Conservation (phyloP, 208 protist species). For the Trypanosoma avium region DNA sequence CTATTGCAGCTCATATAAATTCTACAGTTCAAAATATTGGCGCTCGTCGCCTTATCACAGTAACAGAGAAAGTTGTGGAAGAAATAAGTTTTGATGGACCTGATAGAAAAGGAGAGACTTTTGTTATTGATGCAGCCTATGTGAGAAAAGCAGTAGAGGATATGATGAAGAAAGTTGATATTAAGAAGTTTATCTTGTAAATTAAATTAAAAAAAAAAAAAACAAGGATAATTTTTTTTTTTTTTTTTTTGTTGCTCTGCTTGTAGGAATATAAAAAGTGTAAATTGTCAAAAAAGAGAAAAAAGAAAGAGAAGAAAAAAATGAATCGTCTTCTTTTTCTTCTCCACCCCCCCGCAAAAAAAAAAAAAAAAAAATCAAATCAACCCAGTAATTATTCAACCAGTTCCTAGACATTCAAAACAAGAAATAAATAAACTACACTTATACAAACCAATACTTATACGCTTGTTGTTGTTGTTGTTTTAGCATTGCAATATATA, state of each 20-base stretch:
- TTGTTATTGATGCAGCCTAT: slow-evolving; percentile 88
- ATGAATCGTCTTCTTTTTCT: too few relatives aligned
- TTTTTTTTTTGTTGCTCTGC: neutral
- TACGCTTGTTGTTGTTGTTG: too few relatives aligned
- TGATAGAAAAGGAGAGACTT: slow-evolving; percentile 79
- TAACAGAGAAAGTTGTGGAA: slow-evolving; percentile 97
- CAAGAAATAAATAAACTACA: too few relatives aligned
- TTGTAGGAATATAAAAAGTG: too few relatives aligned
- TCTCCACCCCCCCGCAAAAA: too few relatives aligned
- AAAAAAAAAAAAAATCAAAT: too few relatives aligned
- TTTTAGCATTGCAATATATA: too few relatives aligned
- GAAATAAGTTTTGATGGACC: slow-evolving; percentile 94
- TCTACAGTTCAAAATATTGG: slow-evolving; percentile 97
- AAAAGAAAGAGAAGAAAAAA: too few relatives aligned
- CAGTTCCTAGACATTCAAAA: too few relatives aligned
- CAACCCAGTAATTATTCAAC: too few relatives aligned
- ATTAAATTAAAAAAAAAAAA: neutral
- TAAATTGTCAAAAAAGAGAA: too few relatives aligned
- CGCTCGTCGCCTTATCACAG: slow-evolving; percentile 96
- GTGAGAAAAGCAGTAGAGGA: slow-evolving; percentile 88
- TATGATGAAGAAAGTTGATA: slow-evolving; percentile 93
- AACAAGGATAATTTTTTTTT: neutral
- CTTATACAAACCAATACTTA: too few relatives aligned
- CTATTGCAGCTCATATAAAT: slow-evolving; percentile 96
- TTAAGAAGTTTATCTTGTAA: slow-evolving; percentile 93